These are phyloP conservation scores for Phytophthora foliorum DNA, from an alignment of 352 stramenopile species.

Conservation along the genomic window DNA sequence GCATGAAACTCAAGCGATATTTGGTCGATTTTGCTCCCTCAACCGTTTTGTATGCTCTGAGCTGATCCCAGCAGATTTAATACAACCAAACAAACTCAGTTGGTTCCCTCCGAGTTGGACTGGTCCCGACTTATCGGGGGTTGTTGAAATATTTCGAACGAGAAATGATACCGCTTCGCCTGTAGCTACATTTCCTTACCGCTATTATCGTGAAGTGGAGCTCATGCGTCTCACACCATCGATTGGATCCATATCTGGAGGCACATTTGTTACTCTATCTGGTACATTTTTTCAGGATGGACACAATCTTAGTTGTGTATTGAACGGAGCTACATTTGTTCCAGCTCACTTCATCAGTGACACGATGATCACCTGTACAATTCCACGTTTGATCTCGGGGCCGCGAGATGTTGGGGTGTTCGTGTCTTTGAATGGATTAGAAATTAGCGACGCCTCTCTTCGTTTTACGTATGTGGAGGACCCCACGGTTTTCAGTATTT, in stretches of 20 bases:
- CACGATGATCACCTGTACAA: slow-evolving; percentile 38
- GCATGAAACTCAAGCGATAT: slow-evolving; percentile 9
- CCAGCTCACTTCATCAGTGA: slow-evolving; percentile 40
- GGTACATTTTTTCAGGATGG: slow-evolving; percentile 44
- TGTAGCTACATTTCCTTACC: slow-evolving; percentile 34
- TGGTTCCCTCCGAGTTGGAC: slow-evolving; percentile 39
- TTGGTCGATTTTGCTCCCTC: slow-evolving; percentile 36
- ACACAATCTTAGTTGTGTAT: slow-evolving; percentile 43
- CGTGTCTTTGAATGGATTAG: slow-evolving; percentile 49
- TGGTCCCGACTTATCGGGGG: slow-evolving; percentile 17
- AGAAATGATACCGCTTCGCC: slow-evolving; percentile 6
- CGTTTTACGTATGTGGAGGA: slow-evolving; percentile 44
- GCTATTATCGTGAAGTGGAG: slow-evolving; percentile 43
- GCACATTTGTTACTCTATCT: slow-evolving; percentile 43
- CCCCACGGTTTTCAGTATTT: slow-evolving; percentile 38
- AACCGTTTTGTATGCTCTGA: slow-evolving; percentile 32
- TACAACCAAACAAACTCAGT: slow-evolving; percentile 11
- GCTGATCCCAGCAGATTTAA: not conserved
- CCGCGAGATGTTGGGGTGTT: slow-evolving; percentile 28
- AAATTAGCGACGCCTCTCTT: slow-evolving; percentile 36
- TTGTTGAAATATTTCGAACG: slow-evolving; percentile 37
- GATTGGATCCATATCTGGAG: slow-evolving; percentile 33
- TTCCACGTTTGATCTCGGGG: slow-evolving; percentile 27
- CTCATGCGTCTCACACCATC: slow-evolving; percentile 33
- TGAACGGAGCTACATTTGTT: slow-evolving; percentile 34